A percentile compares a stretch with the other conserved stretches of the same genome.
These are phyloP conservation scores for Pythium pyrilobum DNA, from an alignment of 352 stramenopile species.

Conservation along the genomic window DNA sequence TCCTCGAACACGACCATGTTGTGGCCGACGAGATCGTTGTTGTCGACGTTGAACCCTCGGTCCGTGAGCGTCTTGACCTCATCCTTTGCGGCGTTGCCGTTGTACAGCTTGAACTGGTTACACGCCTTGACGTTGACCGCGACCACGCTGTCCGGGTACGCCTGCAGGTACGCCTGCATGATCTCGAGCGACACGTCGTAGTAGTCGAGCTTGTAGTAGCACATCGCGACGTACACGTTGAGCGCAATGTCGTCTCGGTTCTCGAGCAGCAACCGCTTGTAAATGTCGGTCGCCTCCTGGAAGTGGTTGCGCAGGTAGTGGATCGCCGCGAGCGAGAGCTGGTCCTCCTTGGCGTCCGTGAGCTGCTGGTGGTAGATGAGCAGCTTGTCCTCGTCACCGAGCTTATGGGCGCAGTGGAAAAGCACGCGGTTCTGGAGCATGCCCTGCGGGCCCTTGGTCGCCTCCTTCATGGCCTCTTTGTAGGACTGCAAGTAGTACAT, in stretches of 20 bases:
- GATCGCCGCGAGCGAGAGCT: constrained; percentile 94
- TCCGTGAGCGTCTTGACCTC: constrained; percentile 92
- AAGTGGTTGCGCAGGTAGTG: constrained; percentile 95
- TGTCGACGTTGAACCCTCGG: constrained; percentile 82
- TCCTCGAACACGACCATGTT: constrained; percentile 96
- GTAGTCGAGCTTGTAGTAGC: constrained; percentile 98
- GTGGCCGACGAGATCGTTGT: constrained; percentile 94
- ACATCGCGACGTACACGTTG: constrained; percentile 98
- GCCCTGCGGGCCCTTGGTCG: constrained; percentile 46
- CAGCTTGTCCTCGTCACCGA: constrained; percentile 93
- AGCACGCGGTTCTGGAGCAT: constrained; percentile 91
- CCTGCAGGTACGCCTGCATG: constrained; percentile 93
- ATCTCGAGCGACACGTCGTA: constrained; percentile 97
- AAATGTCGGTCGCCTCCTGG: constrained; percentile 94
- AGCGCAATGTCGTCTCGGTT: constrained; percentile 95
- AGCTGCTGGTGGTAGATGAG: constrained; percentile 94
- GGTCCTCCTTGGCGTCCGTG: constrained; percentile 89
- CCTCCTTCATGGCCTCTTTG: constrained; percentile 83
- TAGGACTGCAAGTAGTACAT: constrained; percentile 94
- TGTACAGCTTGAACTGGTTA: constrained; percentile 97
- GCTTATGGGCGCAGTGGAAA: constrained; percentile 93
- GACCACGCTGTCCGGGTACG: constrained; percentile 87
- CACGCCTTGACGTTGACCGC: constrained; percentile 97
- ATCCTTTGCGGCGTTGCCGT: constrained; percentile 93
- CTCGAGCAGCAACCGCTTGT: constrained; percentile 93